Evolutionary conservation across 768 basidiomycete species (phyloP).

Genomic region (Lentinula lateritia): DNA sequence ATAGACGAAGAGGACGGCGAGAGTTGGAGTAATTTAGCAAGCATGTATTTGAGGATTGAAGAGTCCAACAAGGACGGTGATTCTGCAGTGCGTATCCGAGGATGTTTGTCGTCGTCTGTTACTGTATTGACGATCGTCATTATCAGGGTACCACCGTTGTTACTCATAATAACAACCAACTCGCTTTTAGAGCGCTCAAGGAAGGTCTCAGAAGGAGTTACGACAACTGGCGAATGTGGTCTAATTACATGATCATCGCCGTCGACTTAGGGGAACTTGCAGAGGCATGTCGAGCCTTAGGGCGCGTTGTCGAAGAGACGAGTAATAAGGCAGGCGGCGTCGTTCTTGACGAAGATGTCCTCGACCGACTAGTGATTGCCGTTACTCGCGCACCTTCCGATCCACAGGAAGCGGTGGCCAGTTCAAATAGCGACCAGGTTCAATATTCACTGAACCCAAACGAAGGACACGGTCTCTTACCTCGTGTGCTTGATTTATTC

Average conservation of each 20-base stretch:
- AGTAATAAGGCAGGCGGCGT: conserved; percentile 44
- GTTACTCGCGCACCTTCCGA: conserved; percentile 55
- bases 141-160: conserved; percentile 13
- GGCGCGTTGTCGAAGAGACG: conserved; percentile 77
- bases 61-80: conserved; percentile 21
- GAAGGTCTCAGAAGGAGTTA: conserved; percentile 82
- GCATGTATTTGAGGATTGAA: conserved; percentile 75
- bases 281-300: conserved; percentile 81
- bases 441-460: conserved; percentile 40
- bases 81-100: conserved; percentile 15
- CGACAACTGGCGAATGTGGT: conserved; percentile 98
- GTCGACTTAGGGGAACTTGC: conserved; percentile 90
- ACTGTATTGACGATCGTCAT: neutral
- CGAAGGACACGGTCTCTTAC: conserved; percentile 61
- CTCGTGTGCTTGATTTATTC: conserved; percentile 68
- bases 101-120: neutral
- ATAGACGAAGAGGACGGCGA: conserved; percentile 97
- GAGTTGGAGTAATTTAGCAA: conserved; percentile 97
- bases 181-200: conserved; percentile 90
- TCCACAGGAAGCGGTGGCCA: conserved; percentile 28
- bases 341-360: conserved; percentile 72
- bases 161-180: conserved; percentile 70
- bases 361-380: conserved; percentile 85
- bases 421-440: conserved; percentile 11
- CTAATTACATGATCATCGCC: conserved; percentile 92